A percentile compares a stretch with the other conserved stretches of the same genome.
phyloP scores from a whole-genome alignment of 1,284 basidiomycete genomes.

The Ustilago trichophora region DNA sequence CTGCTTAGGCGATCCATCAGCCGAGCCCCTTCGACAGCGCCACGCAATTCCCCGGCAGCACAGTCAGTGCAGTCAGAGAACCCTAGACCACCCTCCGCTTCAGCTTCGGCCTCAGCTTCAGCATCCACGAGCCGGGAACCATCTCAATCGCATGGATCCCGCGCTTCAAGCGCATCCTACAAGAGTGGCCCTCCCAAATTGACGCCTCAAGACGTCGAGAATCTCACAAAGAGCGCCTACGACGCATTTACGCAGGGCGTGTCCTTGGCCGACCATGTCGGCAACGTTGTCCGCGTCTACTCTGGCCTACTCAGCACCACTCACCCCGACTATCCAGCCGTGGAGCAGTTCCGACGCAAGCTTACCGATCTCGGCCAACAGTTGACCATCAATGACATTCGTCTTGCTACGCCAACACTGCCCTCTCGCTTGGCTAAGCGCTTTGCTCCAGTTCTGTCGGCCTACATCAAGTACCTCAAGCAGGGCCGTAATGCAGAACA shows the following conservation, averaged over 20 bases:
- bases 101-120: background rate
- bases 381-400: conserved; percentile 4
- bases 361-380: background rate
- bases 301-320: background rate
- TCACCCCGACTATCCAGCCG: background rate
- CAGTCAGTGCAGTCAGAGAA: too few relatives aligned
- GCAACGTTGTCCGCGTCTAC: conserved; percentile 2
- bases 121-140: background rate
- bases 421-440: conserved; percentile 2
- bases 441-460: too few relatives aligned
- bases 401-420: background rate
- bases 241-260: background rate
- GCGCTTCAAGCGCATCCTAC: conserved; percentile 6
- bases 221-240: background rate
- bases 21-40: background rate
- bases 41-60: background rate
- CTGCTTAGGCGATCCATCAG: conserved; percentile 7
- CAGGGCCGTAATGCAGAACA: too few relatives aligned
- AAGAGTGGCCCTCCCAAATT: background rate
- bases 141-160: background rate
- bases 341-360: conserved; percentile 7
- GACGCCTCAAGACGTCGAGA: background rate
- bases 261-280: conserved; percentile 8
- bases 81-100: too few relatives aligned
- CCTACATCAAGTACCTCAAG: too few relatives aligned